Percentiles rank a stretch among this genome's conserved stretches.
phyloP scores from a whole-genome alignment of 2,329 filamentous ascomycete genomes.

The Parascedosporium putredinis region DNA sequence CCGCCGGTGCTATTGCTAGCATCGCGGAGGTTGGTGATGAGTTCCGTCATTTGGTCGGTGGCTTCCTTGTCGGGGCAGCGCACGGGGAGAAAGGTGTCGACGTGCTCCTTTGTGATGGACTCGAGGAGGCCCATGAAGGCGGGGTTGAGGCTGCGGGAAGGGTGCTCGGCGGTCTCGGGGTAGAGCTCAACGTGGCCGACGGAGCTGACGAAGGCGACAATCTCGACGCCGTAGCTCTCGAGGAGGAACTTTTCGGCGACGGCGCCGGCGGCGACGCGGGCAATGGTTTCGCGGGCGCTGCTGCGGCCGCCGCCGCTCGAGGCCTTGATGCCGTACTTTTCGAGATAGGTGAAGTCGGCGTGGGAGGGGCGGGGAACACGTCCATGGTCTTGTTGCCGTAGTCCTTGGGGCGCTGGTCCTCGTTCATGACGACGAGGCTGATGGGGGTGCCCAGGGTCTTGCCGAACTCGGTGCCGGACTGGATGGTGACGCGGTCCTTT shows the following conservation, averaged over 20 bases:
- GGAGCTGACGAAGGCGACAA: conserved; percentile 80
- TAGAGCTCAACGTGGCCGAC: conserved; percentile 73
- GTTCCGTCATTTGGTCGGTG: conserved; percentile 62
- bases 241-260: conserved; percentile 88
- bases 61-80: conserved; percentile 66
- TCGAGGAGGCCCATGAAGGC: conserved; percentile 66
- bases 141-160: conserved; percentile 63
- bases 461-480: conserved; percentile 85
- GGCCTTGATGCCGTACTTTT: conserved; percentile 94
- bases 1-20: conserved; percentile 83
- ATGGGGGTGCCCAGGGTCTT: conserved; percentile 87
- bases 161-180: conserved; percentile 57
- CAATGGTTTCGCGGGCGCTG: conserved; percentile 91
- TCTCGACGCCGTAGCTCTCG: conserved; percentile 75
- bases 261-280: conserved; percentile 79
- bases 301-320: conserved; percentile 81
- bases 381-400: conserved; percentile 88
- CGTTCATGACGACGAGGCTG: conserved; percentile 74
- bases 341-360: conserved; percentile 92
- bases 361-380: conserved; percentile 82
- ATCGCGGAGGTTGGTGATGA: conserved; percentile 70
- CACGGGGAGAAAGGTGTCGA: conserved; percentile 78
- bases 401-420: conserved; percentile 87
- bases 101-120: conserved; percentile 60
- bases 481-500: conserved; percentile 83